Conservation (phyloP, 1,139 yeast species). For the Suzukiozyma palmioleophila region DNA sequence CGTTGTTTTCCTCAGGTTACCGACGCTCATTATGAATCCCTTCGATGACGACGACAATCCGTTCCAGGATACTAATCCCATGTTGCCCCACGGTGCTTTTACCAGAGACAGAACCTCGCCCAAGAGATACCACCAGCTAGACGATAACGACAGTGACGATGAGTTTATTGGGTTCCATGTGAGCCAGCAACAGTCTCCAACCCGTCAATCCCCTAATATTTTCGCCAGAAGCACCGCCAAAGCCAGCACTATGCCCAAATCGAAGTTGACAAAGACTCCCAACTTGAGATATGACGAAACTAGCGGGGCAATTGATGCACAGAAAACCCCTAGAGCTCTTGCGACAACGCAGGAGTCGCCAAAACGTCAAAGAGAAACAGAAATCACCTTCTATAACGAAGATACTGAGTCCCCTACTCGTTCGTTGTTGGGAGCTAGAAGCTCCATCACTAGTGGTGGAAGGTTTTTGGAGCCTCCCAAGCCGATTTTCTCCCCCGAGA, state of each 20-base stretch:
- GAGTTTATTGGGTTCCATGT: conserved; percentile 27
- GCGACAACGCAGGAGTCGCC: conserved; percentile 67
- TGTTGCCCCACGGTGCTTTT: conserved; percentile 39
- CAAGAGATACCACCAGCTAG: conserved; percentile 28
- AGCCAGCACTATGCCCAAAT: conserved; percentile 12
- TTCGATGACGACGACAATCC: conserved; percentile 35
- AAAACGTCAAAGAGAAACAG: conserved; percentile 47
- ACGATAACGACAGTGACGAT: conserved; percentile 20
- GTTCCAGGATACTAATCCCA: conserved; percentile 26
- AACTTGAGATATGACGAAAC: conserved; percentile 14
- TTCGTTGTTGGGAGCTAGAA: conserved; percentile 18
- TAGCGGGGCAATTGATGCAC: conserved; percentile 5
- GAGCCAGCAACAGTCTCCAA: conserved; percentile 18
- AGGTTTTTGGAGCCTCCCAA: conserved; percentile 58
- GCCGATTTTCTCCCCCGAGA: conserved; percentile 60
- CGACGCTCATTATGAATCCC: conserved; percentile 17
- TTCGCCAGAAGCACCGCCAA: conserved; percentile 49
- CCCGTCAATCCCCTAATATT: conserved; percentile 42
- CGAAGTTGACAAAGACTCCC: conserved; percentile 22
- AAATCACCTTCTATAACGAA: conserved; percentile 44
- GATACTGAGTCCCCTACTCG: conserved; percentile 35
- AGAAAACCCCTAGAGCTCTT: conserved; percentile 46
- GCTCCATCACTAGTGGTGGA: conserved; percentile 34
- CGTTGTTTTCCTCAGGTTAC: background rate
- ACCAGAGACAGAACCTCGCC: conserved; percentile 39